A percentile compares a stretch with the other conserved stretches of the same genome.
Evolutionary conservation across 75 land plant species (phyloP).

Genomic region (Adiantum capillusveneris): DNA sequence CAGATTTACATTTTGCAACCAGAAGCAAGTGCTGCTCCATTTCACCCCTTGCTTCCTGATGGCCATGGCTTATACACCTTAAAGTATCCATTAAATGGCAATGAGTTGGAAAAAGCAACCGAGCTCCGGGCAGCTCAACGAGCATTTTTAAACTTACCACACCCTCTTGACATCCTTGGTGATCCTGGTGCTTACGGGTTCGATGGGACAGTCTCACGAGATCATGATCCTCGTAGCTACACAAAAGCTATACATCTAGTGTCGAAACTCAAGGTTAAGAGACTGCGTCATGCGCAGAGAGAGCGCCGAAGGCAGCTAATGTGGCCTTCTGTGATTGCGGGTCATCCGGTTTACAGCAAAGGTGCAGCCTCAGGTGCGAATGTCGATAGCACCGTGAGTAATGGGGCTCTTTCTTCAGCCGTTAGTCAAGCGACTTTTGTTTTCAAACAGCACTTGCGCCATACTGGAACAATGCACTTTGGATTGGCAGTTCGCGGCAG

Average conservation of each 20-base stretch:
- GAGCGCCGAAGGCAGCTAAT: constrained; percentile 39
- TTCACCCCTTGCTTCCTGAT: constrained; percentile 73
- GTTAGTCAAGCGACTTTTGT: too few species aligned
- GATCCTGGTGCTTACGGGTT: constrained; percentile 81
- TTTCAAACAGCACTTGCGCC: too few species aligned
- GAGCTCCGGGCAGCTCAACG: constrained; percentile 45
- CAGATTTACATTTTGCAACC: constrained; percentile 84
- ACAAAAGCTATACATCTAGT: constrained; percentile 30
- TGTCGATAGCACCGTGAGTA: too few species aligned
- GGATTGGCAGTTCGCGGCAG: too few species aligned
- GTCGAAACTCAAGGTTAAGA: constrained; percentile 47
- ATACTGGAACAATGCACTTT: too few species aligned
- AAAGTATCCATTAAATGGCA: constrained; percentile 12
- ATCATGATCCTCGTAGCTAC: constrained; percentile 83
- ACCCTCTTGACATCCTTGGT: constrained; percentile 87
- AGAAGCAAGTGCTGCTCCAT: constrained; percentile 59
- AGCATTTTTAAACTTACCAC: constrained; percentile 79
- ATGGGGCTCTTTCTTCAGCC: too few species aligned
- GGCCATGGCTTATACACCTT: constrained; percentile 73
- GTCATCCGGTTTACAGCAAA: too few species aligned
- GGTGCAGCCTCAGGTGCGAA: too few species aligned
- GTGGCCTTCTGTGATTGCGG: constrained; percentile 60
- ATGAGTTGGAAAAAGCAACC: constrained; percentile 5
- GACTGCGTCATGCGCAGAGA: constrained; percentile 40
- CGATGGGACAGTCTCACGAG: constrained; percentile 58